Percentiles rank a stretch among this genome's conserved stretches.
Evolutionary conservation across 768 basidiomycete genomes (phyloP).

Genomic region (Lentinula lateritia): DNA sequence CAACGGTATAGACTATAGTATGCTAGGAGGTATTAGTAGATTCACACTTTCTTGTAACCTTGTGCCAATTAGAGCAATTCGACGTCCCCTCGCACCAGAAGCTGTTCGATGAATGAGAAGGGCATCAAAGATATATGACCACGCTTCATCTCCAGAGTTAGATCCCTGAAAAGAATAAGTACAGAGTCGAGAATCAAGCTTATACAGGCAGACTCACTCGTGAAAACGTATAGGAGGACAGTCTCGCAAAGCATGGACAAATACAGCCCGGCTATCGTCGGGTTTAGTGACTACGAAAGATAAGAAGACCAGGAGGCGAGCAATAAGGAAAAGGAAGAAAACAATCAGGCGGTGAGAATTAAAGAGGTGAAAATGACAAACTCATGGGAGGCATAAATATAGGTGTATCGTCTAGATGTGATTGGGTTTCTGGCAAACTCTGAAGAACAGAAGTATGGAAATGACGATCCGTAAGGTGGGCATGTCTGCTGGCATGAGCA

Average conservation of each 20-base stretch:
- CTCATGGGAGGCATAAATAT: slow-evolving; percentile 74
- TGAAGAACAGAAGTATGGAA: slow-evolving; percentile 78
- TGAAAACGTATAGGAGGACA: slow-evolving; percentile 67
- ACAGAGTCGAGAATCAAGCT: not conserved
- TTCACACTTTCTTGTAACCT: not conserved
- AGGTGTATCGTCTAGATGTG: slow-evolving; percentile 69
- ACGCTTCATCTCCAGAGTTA: slow-evolving; percentile 66
- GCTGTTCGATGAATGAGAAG: slow-evolving; percentile 70
- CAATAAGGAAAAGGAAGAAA: not conserved
- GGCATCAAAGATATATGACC: slow-evolving; percentile 79
- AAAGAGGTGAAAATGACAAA: slow-evolving; percentile 25
- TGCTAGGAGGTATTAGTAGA: not conserved
- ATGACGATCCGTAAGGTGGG: slow-evolving; percentile 71
- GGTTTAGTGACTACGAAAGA: slow-evolving; percentile 62
- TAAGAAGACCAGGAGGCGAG: not conserved
- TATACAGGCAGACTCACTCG: slow-evolving; percentile 42
- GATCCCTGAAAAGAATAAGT: slow-evolving; percentile 44
- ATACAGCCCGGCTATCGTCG: slow-evolving; percentile 71
- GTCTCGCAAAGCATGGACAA: slow-evolving; percentile 68
- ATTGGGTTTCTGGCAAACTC: slow-evolving; percentile 71
- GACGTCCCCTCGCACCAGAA: slow-evolving; percentile 65
- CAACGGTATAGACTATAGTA: not conserved
- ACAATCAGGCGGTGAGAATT: not conserved
- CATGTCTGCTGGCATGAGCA: slow-evolving; percentile 77
- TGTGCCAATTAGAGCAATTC: slow-evolving; percentile 52